Conservation (phyloP, 2,329 filamentous ascomycete species). For the Metarhizium humberi region DNA sequence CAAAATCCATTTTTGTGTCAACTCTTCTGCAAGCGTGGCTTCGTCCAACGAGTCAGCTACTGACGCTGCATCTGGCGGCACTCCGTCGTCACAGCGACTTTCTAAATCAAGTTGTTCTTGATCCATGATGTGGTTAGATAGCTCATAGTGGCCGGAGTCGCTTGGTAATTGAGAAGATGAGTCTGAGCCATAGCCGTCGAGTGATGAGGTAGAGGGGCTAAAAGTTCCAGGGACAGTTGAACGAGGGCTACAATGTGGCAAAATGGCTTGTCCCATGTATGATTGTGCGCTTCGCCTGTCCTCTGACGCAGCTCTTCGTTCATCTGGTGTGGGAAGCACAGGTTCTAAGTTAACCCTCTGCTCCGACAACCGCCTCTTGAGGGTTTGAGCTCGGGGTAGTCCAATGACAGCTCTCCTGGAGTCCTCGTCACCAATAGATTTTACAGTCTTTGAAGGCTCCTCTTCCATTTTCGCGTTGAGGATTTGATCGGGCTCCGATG, state of each 20-base stretch:
- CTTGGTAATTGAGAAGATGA: background rate
- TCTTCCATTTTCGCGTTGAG: slow-evolving; percentile 13
- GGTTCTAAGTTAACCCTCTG: slow-evolving; percentile 63
- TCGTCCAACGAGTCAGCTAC: slow-evolving; percentile 48
- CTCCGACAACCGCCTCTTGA: slow-evolving; percentile 77
- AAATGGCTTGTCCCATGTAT: background rate
- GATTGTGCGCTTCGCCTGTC: slow-evolving; percentile 32
- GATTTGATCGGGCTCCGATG: slow-evolving; percentile 6
- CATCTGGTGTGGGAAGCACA: slow-evolving; percentile 50
- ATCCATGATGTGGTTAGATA: background rate
- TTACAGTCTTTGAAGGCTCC: background rate
- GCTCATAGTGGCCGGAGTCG: background rate
- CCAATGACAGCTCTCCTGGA: slow-evolving; percentile 62
- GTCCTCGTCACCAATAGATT: background rate
- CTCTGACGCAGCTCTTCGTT: slow-evolving; percentile 63
- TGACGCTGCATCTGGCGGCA: slow-evolving; percentile 31
- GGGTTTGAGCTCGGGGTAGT: slow-evolving; percentile 67
- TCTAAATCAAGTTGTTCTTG: background rate
- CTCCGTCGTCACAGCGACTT: slow-evolving; percentile 8
- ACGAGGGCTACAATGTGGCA: slow-evolving; percentile 25
- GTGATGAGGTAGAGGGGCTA: slow-evolving; percentile 5
- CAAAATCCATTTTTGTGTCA: slow-evolving; percentile 86
- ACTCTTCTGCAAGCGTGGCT: slow-evolving; percentile 63
- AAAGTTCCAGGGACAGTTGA: slow-evolving; percentile 40
- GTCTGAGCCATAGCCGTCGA: background rate